Base-by-base conservation (phyloP, 2,329 filamentous ascomycete genomes). In the Neopestalotiopsis sp. region DNA sequence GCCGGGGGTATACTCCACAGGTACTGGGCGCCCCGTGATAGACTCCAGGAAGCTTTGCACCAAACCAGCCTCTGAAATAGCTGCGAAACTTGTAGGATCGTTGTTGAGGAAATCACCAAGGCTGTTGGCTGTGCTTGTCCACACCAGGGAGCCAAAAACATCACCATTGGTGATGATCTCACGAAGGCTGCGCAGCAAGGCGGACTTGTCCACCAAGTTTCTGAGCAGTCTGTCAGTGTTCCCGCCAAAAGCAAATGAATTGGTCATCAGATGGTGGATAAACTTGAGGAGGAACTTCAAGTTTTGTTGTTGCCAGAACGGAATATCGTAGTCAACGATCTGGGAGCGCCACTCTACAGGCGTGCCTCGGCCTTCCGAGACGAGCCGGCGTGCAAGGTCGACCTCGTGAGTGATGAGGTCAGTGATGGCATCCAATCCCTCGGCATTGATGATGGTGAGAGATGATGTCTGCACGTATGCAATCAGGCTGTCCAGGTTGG, bases 21-120 rank as follows among this genome's bases (percentile, higher is more conserved):
- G 75, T 4, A 89, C 77, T 4, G 81, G 75, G 32, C 81, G 83
- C 4, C 88, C 85, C 1, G 90, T 97, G 67, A 98, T 88, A 3
- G 95, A 90, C 79, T 95, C 91, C 14, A 99, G 85, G 69, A 98
- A 92, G 65, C 91, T 93, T 77, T 92, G 92, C 75, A 96, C 95
- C 74, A 99, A 87, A 28, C 94, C 94, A 65, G 96, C 95, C 81
- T 99, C 96, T 14, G 94, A 94, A 72, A 99, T 96, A 30, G 97
- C 94, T 34, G 94, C 92, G 78, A 97, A 99, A 79, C 96, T 99
- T 0, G 96, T 99, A 0, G 96, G 96, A 76, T 99, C 96, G 77
- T 98, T 98, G 81, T 99, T 97, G 75, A 99, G 97, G 80, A 99
- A 99, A 74, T 94, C 95, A 77, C 94, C 96, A 65, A 99, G 84